Conservation (phyloP, 2,329 filamentous ascomycete species). For the Paecilomyces sp. region DNA sequence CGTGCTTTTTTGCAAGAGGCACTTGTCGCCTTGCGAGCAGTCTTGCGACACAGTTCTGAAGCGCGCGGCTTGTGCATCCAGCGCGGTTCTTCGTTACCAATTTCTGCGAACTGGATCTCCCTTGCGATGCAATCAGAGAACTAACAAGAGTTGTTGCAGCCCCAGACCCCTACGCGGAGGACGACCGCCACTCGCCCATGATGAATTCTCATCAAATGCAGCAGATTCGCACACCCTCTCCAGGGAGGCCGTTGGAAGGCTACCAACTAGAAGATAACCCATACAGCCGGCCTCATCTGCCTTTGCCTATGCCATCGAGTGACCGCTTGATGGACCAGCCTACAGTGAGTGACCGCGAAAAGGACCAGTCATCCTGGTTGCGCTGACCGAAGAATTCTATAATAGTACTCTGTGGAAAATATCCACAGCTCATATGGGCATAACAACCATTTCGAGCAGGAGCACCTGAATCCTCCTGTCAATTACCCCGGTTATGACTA, state of each 20-base stretch:
- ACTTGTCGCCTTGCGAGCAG: slow-evolving; percentile 4
- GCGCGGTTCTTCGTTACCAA: not conserved
- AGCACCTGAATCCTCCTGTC: slow-evolving; percentile 38
- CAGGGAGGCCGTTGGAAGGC: slow-evolving; percentile 64
- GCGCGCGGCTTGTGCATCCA: not conserved
- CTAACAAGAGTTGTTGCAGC: slow-evolving; percentile 3
- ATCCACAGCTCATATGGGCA: slow-evolving; percentile 57
- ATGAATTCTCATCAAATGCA: slow-evolving; percentile 49
- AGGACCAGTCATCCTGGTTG: not conserved
- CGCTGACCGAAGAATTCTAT: slow-evolving; percentile 1
- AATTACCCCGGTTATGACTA: slow-evolving; percentile 59
- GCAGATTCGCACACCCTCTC: slow-evolving; percentile 61
- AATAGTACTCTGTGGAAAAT: slow-evolving; percentile 66
- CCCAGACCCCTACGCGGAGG: slow-evolving; percentile 36
- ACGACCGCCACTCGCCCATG: slow-evolving; percentile 31
- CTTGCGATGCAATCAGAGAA: not conserved
- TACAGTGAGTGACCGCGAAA: slow-evolving; percentile 54
- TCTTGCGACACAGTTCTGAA: not conserved
- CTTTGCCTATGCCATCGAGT: slow-evolving; percentile 63
- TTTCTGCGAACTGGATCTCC: not conserved
- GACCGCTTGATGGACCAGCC: slow-evolving; percentile 79
- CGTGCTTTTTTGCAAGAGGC: slow-evolving; percentile 13
- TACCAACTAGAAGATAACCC: slow-evolving; percentile 79
- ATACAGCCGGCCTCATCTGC: slow-evolving; percentile 49
- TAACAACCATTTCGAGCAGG: slow-evolving; percentile 53